phyloP scores from a whole-genome alignment of 176 grass and related monocot genomes.

The Elaeis guineensis region DNA sequence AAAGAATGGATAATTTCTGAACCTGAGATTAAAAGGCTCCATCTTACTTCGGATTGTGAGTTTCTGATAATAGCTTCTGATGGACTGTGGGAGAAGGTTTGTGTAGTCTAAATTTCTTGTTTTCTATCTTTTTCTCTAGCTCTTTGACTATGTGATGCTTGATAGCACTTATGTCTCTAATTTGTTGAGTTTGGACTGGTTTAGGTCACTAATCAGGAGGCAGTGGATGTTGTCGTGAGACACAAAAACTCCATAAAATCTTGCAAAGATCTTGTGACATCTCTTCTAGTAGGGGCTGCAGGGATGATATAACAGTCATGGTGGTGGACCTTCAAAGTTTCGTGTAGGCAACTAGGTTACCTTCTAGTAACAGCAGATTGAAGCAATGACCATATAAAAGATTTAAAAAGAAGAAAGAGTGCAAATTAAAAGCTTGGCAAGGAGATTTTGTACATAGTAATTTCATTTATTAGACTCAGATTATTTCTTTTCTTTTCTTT shows the following conservation, averaged over 20 bases:
- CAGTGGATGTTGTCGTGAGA: slow-evolving; percentile 38
- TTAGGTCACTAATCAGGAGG: slow-evolving; percentile 71
- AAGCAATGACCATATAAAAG: too few species aligned
- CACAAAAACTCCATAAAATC: slow-evolving; percentile 10
- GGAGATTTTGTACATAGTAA: too few species aligned
- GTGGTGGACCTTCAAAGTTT: slow-evolving; percentile 61
- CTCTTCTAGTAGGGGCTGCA: slow-evolving; percentile 41
- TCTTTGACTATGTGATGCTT: neutral
- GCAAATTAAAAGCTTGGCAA: too few species aligned
- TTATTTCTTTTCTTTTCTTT: too few species aligned
- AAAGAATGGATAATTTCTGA: slow-evolving; percentile 72
- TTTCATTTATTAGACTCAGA: too few species aligned
- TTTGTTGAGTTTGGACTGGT: neutral
- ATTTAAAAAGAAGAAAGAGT: too few species aligned
- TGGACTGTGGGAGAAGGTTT: slow-evolving; percentile 76
- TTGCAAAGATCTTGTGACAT: slow-evolving; percentile 51
- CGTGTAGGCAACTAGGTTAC: neutral
- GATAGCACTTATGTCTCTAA: neutral
- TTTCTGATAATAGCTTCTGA: slow-evolving; percentile 69
- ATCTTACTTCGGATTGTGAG: slow-evolving; percentile 24
- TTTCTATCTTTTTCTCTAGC: neutral
- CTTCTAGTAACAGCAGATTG: too few species aligned
- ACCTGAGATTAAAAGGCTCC: slow-evolving; percentile 34
- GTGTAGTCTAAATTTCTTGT: neutral
- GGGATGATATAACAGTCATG: slow-evolving; percentile 84